Evolutionary conservation across 225 moss, liverwort and hornwort genomes (phyloP), one percentile per base, ranked within the genome.

Genomic region (Ulota crispa): DNA sequence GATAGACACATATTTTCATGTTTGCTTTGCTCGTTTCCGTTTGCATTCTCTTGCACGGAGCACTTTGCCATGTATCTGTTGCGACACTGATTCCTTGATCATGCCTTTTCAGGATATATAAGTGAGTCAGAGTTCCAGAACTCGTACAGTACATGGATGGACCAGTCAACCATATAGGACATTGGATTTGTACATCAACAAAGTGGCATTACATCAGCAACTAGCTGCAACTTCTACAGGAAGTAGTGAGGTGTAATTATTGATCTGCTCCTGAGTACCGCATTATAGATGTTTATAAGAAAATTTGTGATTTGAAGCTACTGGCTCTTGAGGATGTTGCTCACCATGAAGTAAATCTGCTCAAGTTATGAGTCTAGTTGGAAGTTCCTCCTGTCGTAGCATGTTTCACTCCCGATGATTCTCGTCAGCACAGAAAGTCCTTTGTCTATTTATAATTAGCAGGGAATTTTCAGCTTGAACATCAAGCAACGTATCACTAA

Each of bases 81-180:
- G 32, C 71, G 70, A 52, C 57, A 57, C 8, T 28, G 54, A 75
- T 60, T 54, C 34, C 2, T 80, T 24, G n/a, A 24, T 75, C 50
- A 18, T 82, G 69, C 64, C 68, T 24, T 53, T 59, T 64, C 18
- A 88, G 88, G 80, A 68, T 68, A 72, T 85, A 62, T 71, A 88
- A 88, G 80, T 88, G 68, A 88, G 62, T 43, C 45, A 72, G 36
- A 62, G 67, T 68, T 30, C 53, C 68, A 77, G 36, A 76, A 55
- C 74, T 67, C 16, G 21, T 67, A 14, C 50, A 64, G 64, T 65
- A 70, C 24, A 14, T 50, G n/a, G 47, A 68, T 24, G 81, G 63
- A 80, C 47, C 45, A 73, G 34, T 14, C 73, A 45, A 77, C 28
- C 67, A 66, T 76, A 19, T 45, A 76, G 82, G 68, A 67, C 64